phyloP scores from a whole-genome alignment of 352 stramenopile species.

The Phytophthora syringae region DNA sequence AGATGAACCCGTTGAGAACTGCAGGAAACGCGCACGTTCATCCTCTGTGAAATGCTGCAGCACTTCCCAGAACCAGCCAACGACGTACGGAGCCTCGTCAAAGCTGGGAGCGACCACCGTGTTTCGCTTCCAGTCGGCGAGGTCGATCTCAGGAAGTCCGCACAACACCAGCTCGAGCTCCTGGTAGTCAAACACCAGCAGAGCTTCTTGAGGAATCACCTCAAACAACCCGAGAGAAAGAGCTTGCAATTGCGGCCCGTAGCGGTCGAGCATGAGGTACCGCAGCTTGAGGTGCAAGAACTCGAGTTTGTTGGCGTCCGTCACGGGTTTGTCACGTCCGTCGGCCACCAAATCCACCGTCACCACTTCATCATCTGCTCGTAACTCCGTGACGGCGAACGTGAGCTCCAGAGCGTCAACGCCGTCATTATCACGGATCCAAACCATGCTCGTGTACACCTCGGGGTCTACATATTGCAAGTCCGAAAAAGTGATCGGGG shows the following conservation, averaged over 20 bases:
- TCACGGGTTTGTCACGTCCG: constrained; percentile 83
- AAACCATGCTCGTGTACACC: constrained; percentile 81
- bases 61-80: constrained; percentile 85
- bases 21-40: constrained; percentile 81
- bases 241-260: constrained; percentile 91
- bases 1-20: constrained; percentile 88
- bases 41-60: constrained; percentile 65
- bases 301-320: constrained; percentile 95
- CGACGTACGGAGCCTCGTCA: constrained; percentile 46
- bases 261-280: constrained; percentile 95
- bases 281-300: constrained; percentile 95
- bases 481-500: constrained; percentile 84
- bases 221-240: constrained; percentile 95
- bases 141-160: constrained; percentile 86
- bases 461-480: constrained; percentile 82
- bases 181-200: constrained; percentile 99
- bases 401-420: constrained; percentile 75
- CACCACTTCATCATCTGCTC: constrained; percentile 55
- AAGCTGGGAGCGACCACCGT: constrained; percentile 68
- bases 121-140: constrained; percentile 89
- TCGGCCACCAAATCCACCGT: constrained; percentile 69
- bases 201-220: constrained; percentile 95
- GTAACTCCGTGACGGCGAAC: constrained; percentile 77
- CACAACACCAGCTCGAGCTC: constrained; percentile 93
- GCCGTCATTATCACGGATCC: constrained; percentile 71